phyloP scores from a whole-genome alignment of 2,329 filamentous ascomycete genomes.

The Penicillium capsulatum region DNA sequence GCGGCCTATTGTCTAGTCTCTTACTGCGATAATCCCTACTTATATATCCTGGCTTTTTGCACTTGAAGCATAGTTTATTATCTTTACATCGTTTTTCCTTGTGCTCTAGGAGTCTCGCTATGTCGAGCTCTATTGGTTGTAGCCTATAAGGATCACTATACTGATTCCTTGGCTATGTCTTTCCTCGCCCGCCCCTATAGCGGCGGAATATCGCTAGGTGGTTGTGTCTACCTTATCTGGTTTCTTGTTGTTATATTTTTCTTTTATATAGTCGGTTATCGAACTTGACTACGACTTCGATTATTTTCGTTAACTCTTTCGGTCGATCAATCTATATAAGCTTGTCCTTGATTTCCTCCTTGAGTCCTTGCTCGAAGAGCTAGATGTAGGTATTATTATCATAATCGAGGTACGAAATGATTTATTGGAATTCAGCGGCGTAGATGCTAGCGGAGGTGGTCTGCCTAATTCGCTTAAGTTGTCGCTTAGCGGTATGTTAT shows the following conservation, averaged over 20 bases:
- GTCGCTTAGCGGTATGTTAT: too few species aligned
- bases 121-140: constrained; percentile 5
- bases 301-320: neutral
- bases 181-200: too few species aligned
- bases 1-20: neutral
- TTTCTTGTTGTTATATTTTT: too few species aligned
- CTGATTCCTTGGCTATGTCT: too few species aligned
- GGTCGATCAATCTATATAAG: neutral
- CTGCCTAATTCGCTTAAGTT: too few species aligned
- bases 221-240: neutral
- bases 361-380: too few species aligned
- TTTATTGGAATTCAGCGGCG: too few species aligned
- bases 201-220: too few species aligned
- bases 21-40: neutral
- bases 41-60: constrained; percentile 4
- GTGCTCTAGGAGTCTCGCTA: neutral
- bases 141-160: constrained; percentile 3
- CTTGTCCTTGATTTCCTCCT: too few species aligned
- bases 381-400: too few species aligned
- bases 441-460: too few species aligned
- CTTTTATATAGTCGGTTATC: constrained; percentile 6
- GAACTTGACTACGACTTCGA: neutral
- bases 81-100: neutral
- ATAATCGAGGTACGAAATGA: too few species aligned
- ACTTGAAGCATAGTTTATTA: constrained; percentile 2